Conservation (phyloP, 257 asterid genomes). For the Solanum pimpinellifolium region DNA sequence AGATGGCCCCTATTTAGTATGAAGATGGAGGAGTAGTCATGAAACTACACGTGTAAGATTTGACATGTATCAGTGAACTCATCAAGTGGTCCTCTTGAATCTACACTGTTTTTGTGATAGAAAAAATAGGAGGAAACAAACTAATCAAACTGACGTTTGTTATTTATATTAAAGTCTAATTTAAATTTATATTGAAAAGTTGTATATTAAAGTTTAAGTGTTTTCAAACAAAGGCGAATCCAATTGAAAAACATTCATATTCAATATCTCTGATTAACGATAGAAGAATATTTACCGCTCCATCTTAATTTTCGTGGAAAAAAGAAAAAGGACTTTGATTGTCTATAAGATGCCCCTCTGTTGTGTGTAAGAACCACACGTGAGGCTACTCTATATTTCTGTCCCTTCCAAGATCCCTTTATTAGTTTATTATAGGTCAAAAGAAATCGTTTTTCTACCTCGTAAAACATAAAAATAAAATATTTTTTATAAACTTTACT, state of each 20-base stretch:
- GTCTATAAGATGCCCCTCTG: not conserved
- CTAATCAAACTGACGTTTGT: rapidly evolving
- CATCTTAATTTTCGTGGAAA: too few relatives aligned
- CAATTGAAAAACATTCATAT: too few relatives aligned
- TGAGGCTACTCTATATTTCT: not conserved
- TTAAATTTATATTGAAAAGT: rapidly evolving
- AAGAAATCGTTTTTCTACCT: rapidly evolving
- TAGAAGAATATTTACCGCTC: not conserved
- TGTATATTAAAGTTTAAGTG: rapidly evolving
- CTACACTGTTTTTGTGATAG: not conserved
- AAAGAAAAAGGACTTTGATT: not conserved
- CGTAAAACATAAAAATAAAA: not conserved
- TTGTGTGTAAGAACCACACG: conserved; percentile 1
- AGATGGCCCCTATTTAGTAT: not conserved
- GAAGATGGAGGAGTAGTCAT: not conserved
- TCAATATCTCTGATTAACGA: too few relatives aligned
- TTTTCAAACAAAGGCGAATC: rapidly evolving
- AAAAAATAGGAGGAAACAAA: too few relatives aligned
- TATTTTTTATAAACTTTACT: not conserved
- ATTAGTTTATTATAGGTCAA: not conserved
- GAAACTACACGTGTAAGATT: not conserved
- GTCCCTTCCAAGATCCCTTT: not conserved
- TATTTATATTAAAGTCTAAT: rapidly evolving
- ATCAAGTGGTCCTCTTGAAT: not conserved
- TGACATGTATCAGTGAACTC: conserved; percentile 13